These are phyloP conservation scores for Phytophthora palmivora DNA, from an alignment of 352 stramenopile species.

Conservation along the genomic window DNA sequence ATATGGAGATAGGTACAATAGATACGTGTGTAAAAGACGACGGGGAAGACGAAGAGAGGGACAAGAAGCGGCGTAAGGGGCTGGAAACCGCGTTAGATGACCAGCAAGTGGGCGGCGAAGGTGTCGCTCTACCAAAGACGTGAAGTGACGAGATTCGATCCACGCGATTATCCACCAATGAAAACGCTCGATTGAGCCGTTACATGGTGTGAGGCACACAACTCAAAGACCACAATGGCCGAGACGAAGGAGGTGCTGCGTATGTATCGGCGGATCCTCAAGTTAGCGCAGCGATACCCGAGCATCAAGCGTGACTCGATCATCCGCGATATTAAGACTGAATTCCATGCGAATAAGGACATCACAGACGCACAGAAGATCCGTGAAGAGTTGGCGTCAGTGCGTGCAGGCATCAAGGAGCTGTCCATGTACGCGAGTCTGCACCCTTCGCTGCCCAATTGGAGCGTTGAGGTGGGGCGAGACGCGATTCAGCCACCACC, in stretches of 20 bases:
- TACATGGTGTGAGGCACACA: conserved; percentile 20
- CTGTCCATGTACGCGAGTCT: conserved; percentile 81
- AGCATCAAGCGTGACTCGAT: conserved; percentile 88
- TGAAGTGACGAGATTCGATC: conserved; percentile 33
- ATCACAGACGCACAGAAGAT: conserved; percentile 69
- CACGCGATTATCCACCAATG: conserved; percentile 38
- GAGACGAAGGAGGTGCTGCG: conserved; percentile 66
- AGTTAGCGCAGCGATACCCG: conserved; percentile 84
- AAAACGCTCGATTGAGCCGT: background rate
- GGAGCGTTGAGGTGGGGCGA: conserved; percentile 77
- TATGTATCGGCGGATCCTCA: conserved; percentile 85
- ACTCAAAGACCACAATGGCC: conserved; percentile 36
- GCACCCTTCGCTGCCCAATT: conserved; percentile 59
- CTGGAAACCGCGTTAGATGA: conserved; percentile 10
- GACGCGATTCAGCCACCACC: conserved; percentile 42
- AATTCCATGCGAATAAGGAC: conserved; percentile 83
- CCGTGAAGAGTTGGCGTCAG: conserved; percentile 69
- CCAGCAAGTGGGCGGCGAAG: conserved; percentile 23
- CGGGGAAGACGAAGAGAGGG: conserved; percentile 7
- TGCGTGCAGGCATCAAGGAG: conserved; percentile 75
- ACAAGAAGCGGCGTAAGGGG: background rate
- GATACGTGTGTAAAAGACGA: conserved; percentile 28
- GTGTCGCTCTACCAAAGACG: conserved; percentile 29
- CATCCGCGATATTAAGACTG: conserved; percentile 82
- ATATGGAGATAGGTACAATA: conserved; percentile 38